A percentile compares a stretch with the other conserved stretches of the same genome.
Conservation (phyloP, 108 stramenopile genomes). For the Aurantiochytrium sp. region DNA sequence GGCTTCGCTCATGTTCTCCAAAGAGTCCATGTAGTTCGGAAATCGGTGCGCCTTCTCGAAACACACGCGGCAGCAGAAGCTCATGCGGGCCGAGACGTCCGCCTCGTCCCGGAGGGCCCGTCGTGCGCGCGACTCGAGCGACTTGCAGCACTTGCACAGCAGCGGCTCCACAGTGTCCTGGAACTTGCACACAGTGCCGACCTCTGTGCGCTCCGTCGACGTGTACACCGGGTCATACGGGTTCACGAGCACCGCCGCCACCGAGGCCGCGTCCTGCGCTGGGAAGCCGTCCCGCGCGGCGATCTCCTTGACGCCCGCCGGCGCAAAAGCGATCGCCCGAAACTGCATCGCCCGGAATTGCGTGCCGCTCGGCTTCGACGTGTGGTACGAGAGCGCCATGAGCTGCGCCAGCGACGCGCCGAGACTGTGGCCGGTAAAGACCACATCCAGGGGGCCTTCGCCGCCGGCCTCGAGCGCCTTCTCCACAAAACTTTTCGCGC, state of each 20-base stretch:
- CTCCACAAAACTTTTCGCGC: background rate
- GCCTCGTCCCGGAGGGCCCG: background rate
- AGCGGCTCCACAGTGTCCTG: background rate
- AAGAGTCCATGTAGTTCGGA: background rate
- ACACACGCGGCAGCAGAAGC: background rate
- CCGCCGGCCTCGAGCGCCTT: background rate
- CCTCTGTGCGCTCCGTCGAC: background rate
- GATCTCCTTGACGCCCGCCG: background rate
- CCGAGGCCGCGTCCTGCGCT: background rate
- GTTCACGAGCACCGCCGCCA: background rate
- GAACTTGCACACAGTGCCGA: background rate
- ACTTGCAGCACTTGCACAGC: background rate
- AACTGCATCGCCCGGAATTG: too few species aligned
- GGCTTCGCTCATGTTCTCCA: background rate
- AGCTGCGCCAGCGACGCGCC: background rate
- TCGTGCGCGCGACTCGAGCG: background rate
- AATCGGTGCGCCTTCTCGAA: background rate
- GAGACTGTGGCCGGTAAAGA: constrained; percentile 13
- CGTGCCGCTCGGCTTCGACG: too few species aligned
- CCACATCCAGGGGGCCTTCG: background rate
- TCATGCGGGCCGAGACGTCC: background rate
- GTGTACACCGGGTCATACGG: background rate
- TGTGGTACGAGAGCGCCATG: background rate
- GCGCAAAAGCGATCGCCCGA: background rate
- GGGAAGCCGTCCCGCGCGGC: background rate